Evolutionary conservation across 202 grass and related monocot genomes (phyloP), one percentile per base, ranked within the genome.

Genomic region (Carex sylvatica): DNA sequence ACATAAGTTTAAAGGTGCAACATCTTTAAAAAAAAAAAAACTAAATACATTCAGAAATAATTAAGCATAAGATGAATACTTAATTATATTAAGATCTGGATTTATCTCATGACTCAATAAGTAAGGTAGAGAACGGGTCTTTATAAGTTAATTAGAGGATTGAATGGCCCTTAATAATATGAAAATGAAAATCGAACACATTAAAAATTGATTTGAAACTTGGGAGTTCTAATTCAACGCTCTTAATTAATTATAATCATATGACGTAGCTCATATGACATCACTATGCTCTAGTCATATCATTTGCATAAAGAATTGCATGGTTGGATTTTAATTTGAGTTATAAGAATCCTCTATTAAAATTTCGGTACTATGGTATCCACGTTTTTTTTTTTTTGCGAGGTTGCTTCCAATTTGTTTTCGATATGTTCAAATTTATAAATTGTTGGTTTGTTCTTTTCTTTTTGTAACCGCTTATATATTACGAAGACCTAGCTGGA

Each of bases 211-310:
- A 62, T 62, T 26, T 26, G 35, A 59, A 59, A 18, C 7, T 20
- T 40, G 6, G 38, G 30, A 66, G 64, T 36, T 9, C 13, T 31
- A 65, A 33, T 65, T 65, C 64, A 65, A 66, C 14, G 67, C 36
- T 70, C 67, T 4, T 35, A 31, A 31, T 31, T 31, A 31, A 2
- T 33, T 70, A 16, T 70, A 70, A 44, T 42, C 35, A 20, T 38
- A 70, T 70, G 67, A 46, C 38, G 67, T 46, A 70, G 40, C 64
- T 70, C 18, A 42, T 3, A 70, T 70, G 67, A 70, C 67, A 20
- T 70, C 35, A 70, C 38, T 19, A 10, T 70, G 66, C 2, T 13
- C 13, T 66, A 61, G n/a, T 61, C 14, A 36, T 65, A 33, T 66
- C 26, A 33, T 33, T 65, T 65, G 63, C 28, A 65, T 16, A 16